These are phyloP conservation scores for Citrullus amarus DNA, from an alignment of 306 rosid genomes.

Conservation along the genomic window DNA sequence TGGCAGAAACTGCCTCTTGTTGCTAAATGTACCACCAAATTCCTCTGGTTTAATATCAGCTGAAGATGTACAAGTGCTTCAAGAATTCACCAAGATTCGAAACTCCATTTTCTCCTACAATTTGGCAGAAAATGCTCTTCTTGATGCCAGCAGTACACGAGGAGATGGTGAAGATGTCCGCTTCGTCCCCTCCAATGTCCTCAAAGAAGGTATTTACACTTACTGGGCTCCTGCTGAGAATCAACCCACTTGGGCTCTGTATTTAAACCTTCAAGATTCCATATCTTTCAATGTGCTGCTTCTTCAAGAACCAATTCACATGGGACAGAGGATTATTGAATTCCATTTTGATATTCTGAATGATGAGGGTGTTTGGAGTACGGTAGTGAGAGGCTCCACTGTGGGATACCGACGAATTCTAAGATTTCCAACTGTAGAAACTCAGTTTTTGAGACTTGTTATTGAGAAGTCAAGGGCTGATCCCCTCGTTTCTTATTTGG, in stretches of 20 bases:
- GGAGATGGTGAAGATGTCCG: slow-evolving; percentile 34
- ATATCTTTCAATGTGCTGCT: slow-evolving; percentile 62
- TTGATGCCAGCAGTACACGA: slow-evolving; percentile 55
- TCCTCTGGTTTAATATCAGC: slow-evolving; percentile 76
- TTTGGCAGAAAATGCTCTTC: slow-evolving; percentile 39
- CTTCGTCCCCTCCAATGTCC: slow-evolving; percentile 49
- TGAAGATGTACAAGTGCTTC: slow-evolving; percentile 72
- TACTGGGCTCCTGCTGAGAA: slow-evolving; percentile 80
- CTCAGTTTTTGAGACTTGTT: slow-evolving; percentile 61
- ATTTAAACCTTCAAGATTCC: slow-evolving; percentile 38
- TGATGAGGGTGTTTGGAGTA: slow-evolving; percentile 41
- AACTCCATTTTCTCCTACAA: slow-evolving; percentile 59
- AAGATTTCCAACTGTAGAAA: slow-evolving; percentile 36
- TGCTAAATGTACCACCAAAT: slow-evolving; percentile 86
- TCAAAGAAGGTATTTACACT: slow-evolving; percentile 48
- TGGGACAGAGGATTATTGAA: slow-evolving; percentile 78
- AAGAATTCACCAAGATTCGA: slow-evolving; percentile 53
- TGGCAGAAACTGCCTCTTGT: slow-evolving; percentile 68
- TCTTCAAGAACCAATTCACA: slow-evolving; percentile 81
- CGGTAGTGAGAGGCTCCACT: slow-evolving; percentile 52
- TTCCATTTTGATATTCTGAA: slow-evolving; percentile 52
- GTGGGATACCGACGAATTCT: slow-evolving; percentile 70
- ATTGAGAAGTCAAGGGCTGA: slow-evolving; percentile 56
- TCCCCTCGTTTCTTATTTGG: slow-evolving; percentile 54
- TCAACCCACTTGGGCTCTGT: slow-evolving; percentile 42